Conservation (phyloP, 768 basidiomycete species). For the Lentinula edodes region DNA sequence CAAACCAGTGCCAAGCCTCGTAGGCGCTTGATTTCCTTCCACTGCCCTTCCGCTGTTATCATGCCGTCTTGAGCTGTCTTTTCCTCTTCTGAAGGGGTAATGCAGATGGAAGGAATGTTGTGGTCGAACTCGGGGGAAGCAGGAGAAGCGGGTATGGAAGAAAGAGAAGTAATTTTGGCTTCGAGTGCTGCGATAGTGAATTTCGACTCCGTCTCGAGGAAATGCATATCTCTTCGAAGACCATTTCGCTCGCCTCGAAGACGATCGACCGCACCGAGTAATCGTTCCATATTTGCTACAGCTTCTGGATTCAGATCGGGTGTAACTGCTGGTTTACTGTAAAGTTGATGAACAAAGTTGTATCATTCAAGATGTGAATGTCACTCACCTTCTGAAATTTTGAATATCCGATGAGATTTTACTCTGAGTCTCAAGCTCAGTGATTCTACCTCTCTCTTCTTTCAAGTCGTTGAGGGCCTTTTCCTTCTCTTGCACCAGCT, state of each 20-base stretch:
- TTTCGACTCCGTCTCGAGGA: slow-evolving; percentile 60
- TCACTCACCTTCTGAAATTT: slow-evolving; percentile 10
- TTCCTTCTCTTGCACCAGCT: slow-evolving; percentile 52
- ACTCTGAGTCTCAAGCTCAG: slow-evolving; percentile 17
- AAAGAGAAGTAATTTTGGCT: slow-evolving; percentile 35
- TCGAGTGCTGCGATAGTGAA: slow-evolving; percentile 59
- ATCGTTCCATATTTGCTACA: slow-evolving; percentile 42
- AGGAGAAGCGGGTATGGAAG: slow-evolving; percentile 12
- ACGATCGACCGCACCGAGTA: slow-evolving; percentile 60
- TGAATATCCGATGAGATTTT: slow-evolving; percentile 16
- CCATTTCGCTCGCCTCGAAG: slow-evolving; percentile 62
- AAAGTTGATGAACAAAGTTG: neutral
- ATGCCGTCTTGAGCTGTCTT: neutral
- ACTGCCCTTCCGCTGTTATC: neutral
- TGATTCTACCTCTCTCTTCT: slow-evolving; percentile 27
- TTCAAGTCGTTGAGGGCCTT: slow-evolving; percentile 38
- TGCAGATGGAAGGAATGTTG: neutral
- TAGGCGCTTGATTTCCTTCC: slow-evolving; percentile 28
- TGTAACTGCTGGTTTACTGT: neutral
- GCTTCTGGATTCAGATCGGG: slow-evolving; percentile 20
- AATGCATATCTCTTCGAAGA: slow-evolving; percentile 58
- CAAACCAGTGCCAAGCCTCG: slow-evolving; percentile 22
- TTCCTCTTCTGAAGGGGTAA: neutral
- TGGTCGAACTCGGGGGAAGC: neutral
- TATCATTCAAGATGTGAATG: neutral